Base-by-base conservation (phyloP, 805 yeast species). In the Kregervanrija fluxuum region DNA sequence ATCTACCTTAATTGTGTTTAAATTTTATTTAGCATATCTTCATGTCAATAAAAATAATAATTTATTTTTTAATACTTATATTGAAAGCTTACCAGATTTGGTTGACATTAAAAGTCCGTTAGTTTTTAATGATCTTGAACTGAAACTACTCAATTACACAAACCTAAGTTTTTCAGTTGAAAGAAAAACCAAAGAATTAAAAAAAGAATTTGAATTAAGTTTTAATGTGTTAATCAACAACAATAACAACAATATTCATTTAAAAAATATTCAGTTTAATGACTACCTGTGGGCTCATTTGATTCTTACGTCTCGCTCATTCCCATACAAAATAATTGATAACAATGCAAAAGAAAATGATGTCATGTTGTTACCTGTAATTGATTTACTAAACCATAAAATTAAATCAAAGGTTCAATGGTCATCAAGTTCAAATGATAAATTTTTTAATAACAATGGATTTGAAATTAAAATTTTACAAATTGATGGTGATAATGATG, bases 311-410 rank as follows among this genome's bases (percentile, higher is more conserved):
- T 85, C 96, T 1, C 71, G 97, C 49, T 81, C 93, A 0, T 90
- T 90, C 56, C 96, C 96, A 2, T 74, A 75, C 40, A 66, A 83
- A 40, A 59, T 89, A 4, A 52, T 79, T 9, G 67, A 69, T 16
- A 32, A 48, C 3, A 34, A 37, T 1, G 50, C 56, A 2, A 35
- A 49, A 8, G 43, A 51, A 10, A 46, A 51, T 38, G 50, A 58
- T 11, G 63, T 63, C 73, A 79, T 90, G 70, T 65, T 90, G 17
- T 62, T 83, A 16, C 97, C 97, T 2, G 56, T 90, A 10, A 73
- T 87, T 11, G 97, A 90, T 57, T 63, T 87, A 13, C 64, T 89
- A 42, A 90, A 90, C 56, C 97, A 90, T 61, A 65, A 74, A 47
- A 79, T 81, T 8, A 63, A 58, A 31, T 67, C 81, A 0, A 67